Conservation (phyloP, 352 stramenopile genomes). For the Globisporangium spiculum region DNA sequence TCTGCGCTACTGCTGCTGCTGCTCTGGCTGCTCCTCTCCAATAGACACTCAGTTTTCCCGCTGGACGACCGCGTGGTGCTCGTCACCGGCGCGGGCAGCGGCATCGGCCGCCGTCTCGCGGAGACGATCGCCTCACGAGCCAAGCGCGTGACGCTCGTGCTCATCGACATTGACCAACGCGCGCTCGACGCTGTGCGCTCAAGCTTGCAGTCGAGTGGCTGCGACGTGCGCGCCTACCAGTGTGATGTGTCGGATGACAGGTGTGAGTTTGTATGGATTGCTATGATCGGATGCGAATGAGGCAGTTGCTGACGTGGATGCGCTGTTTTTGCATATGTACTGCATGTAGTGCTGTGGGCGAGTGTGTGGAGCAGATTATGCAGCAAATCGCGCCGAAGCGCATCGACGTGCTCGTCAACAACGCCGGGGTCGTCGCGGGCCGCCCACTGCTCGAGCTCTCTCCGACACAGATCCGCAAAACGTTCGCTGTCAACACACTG, state of each 20-base stretch:
- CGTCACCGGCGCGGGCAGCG: constrained; percentile 59
- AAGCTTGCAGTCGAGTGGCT: constrained; percentile 17
- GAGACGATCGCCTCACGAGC: constrained; percentile 28
- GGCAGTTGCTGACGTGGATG: background rate
- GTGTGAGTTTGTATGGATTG: constrained; percentile 20
- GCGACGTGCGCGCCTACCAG: constrained; percentile 33
- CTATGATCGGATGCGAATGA: background rate
- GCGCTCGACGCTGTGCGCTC: constrained; percentile 31
- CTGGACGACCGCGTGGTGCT: constrained; percentile 54
- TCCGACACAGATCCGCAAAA: constrained; percentile 40
- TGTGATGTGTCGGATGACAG: constrained; percentile 65
- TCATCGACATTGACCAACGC: constrained; percentile 59
- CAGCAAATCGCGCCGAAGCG: constrained; percentile 33
- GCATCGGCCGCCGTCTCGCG: constrained; percentile 51
- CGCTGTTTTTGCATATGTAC: background rate
- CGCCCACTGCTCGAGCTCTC: constrained; percentile 38
- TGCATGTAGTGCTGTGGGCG: constrained; percentile 28
- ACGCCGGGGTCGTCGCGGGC: constrained; percentile 54
- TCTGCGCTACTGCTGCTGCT: constrained; percentile 7
- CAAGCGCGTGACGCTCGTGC: constrained; percentile 36
- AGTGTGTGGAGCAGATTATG: constrained; percentile 28
- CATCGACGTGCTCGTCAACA: constrained; percentile 60
- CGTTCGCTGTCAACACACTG: constrained; percentile 60
- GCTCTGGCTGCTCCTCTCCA: background rate
- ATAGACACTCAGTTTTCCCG: constrained; percentile 20